Evolutionary conservation across 441 rosid genomes (phyloP), one percentile per base, ranked within the genome.

Genomic region (Pelargonium citronellum): DNA sequence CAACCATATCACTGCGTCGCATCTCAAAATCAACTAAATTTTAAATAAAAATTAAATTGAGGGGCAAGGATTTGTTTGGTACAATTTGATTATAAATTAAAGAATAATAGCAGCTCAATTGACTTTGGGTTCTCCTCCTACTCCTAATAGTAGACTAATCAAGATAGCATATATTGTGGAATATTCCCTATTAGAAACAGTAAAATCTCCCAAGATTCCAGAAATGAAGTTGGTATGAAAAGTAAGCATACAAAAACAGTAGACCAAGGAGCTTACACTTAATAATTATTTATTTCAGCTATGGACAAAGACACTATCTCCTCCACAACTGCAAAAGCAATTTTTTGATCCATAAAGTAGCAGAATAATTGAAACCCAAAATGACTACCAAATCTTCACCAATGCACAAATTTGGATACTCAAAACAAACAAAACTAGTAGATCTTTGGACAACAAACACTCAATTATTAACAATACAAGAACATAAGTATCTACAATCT

Each of bases 81-180:
- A 24, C 39, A 24, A 12, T 53, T 22, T 7, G 60, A 13, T 64
- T 58, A 55, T 55, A 58, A 73, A 53, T 69, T 37, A 72, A 66
- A 70, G 63, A 72, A 22, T 22, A 22, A 22, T 22, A 22, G 24
- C 24, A 22, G 24, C 24, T 22, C 24, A 22, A 22, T 78, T 78
- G 85, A 80, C 87, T 83, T 78, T 68, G 47, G 12, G 19, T 1
- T 67, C 70, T 22, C 24, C 24, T 22, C 24, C 24, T 22, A 22
- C 43, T 39, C 43, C 43, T 39, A 39, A 71, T 39, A 39, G 43
- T 39, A 39, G 43, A 39, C 43, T 39, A 39, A 39, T 39, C 43
- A 0, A 6, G 1, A 39, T 0, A 39, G 43, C 43, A 39, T 39
- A 39, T 39, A 39, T 39, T 7, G 43, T 39, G 43, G 43, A 39